A percentile compares a stretch with the other conserved stretches of the same genome.
Conservation (phyloP, 164 flowering plant genomes). For the Nymphaea thermarum region DNA sequence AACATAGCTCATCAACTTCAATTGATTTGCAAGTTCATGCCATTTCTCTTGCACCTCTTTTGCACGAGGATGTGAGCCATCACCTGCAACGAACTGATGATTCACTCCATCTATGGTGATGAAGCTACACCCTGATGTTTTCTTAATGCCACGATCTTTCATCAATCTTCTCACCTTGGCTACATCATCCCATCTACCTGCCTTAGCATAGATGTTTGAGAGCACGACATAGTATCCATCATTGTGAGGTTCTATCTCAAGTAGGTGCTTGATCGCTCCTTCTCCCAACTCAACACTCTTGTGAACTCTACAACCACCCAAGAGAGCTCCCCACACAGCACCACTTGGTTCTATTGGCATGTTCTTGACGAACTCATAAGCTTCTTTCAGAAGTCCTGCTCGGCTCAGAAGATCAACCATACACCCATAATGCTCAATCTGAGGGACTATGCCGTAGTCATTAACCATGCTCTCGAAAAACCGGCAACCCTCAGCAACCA, state of each 20-base stretch:
- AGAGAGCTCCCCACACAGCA: slow-evolving; percentile 59
- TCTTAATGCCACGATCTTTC: slow-evolving; percentile 43
- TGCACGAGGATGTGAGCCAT: slow-evolving; percentile 34
- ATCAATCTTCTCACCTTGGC: slow-evolving; percentile 45
- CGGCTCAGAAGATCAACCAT: slow-evolving; percentile 60
- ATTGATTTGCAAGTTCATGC: slow-evolving; percentile 27
- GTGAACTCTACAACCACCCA: slow-evolving; percentile 58
- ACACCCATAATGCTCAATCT: slow-evolving; percentile 56
- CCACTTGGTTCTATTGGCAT: slow-evolving; percentile 49
- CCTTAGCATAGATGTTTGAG: slow-evolving; percentile 52
- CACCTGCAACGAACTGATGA: slow-evolving; percentile 59
- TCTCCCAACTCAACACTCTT: slow-evolving; percentile 44
- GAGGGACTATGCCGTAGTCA: slow-evolving; percentile 34
- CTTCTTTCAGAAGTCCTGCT: slow-evolving; percentile 51
- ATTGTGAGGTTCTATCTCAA: slow-evolving; percentile 39
- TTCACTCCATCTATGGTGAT: slow-evolving; percentile 32
- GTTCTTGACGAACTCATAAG: slow-evolving; percentile 35
- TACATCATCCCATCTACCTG: slow-evolving; percentile 43
- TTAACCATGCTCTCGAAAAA: slow-evolving; percentile 41
- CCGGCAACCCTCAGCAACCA: slow-evolving; percentile 36
- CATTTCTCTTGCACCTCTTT: slow-evolving; percentile 31
- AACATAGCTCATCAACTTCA: slow-evolving; percentile 40
- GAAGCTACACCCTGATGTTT: slow-evolving; percentile 52
- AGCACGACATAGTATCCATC: slow-evolving; percentile 55
- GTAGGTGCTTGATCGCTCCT: slow-evolving; percentile 42